Base-by-base conservation (phyloP, 2,329 filamentous ascomycete genomes). In the Diaporthe sp. region DNA sequence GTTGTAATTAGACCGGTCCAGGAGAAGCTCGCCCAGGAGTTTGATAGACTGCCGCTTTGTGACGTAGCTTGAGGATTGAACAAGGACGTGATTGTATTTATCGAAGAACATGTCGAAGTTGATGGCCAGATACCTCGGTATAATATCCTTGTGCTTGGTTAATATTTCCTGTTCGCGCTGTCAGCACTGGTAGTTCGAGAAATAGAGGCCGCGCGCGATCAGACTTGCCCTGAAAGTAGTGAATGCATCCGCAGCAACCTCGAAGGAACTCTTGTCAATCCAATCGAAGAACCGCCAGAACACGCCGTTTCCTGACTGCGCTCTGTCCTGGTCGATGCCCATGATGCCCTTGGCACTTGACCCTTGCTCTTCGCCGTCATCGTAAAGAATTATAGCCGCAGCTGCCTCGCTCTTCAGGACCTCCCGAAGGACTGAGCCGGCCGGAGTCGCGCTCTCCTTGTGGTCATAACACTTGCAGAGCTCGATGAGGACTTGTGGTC, bases 1-100 rank as follows among this genome's bases (percentile, higher is more conserved):
- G 82, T 93, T 95, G 87, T 99, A 99, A 85, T 99, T 98, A 78
- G 96, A 95, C 58, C 97, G 92, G 84, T 98, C 97, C 47, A 99
- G 90, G 74, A 99, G 87, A 65, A 99, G 95, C 86, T 99, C 97
- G 72, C 97, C 97, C 2, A 99, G 91, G 58, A 99, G 90, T 85
- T 99, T 99, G 86, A 98, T 98, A 22, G 95, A 98, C 85, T 99
- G 97, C 68, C 97, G 92, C 85, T 99, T 99, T 37, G 97, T 99
- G 77, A 99, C 97, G 82, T 99, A 99, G 82, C 94, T 97, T 82
- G 96, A 95, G 44, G 95, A 98, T 82, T 97, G 95, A 51, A 98
- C 92, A 44, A 99, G 89, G 34, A 94, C 91, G 75, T 90, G 90
- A 86, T 98, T 98, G 87, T 98, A 98, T 82, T 93, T 93, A 74